phyloP scores from a whole-genome alignment of 257 asterid genomes.

The Solanum gracilifrons region DNA sequence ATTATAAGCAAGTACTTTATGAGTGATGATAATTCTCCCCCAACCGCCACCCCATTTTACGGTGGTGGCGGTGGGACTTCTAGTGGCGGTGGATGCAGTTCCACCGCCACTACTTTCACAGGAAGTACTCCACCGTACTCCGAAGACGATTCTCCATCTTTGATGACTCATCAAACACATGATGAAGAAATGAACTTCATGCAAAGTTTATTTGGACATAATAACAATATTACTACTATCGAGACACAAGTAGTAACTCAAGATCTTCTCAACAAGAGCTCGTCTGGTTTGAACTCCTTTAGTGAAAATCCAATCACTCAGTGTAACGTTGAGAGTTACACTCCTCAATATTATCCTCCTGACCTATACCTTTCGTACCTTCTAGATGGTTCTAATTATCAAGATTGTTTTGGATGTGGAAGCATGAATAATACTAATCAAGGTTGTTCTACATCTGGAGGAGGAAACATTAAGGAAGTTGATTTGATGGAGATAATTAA shows the following conservation, averaged over 20 bases:
- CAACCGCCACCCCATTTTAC: background rate
- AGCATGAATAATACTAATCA: background rate
- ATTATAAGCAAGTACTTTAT: conserved; percentile 19
- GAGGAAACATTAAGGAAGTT: conserved; percentile 7
- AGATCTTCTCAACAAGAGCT: background rate
- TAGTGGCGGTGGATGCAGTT: background rate
- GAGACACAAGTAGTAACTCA: background rate
- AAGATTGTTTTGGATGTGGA: background rate
- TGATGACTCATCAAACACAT: conserved; percentile 15
- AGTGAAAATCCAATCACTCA: background rate
- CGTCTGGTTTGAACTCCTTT: background rate
- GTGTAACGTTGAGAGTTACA: background rate
- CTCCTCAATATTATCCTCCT: background rate
- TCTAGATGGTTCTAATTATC: background rate
- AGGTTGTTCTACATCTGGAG: background rate
- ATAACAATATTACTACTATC: background rate
- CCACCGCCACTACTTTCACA: background rate
- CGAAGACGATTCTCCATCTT: conserved; percentile 17
- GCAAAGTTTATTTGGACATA: conserved; percentile 25
- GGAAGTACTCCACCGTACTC: background rate
- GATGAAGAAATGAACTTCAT: conserved; percentile 59
- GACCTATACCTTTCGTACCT: conserved; percentile 15
- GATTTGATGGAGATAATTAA: conserved; percentile 17
- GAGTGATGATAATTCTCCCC: background rate
- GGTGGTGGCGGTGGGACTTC: background rate